phyloP scores from a whole-genome alignment of 306 rosid genomes.

The Vachellia pachyceras region DNA sequence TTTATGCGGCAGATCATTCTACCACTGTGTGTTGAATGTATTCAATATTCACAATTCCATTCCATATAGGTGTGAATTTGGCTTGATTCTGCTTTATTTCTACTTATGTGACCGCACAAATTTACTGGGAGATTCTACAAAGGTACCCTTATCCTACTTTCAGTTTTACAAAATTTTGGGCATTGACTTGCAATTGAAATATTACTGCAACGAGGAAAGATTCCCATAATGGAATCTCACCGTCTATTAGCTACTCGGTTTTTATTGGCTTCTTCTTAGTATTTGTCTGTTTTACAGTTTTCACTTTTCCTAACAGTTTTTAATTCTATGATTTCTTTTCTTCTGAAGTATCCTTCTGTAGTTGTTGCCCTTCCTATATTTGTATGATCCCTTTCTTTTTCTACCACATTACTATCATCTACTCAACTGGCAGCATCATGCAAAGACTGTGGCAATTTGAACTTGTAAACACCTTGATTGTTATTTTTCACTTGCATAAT shows the following conservation, averaged over 20 bases:
- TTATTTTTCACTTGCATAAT: neutral
- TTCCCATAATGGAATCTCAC: constrained; percentile 19
- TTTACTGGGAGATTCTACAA: constrained; percentile 76
- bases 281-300: neutral
- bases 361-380: neutral
- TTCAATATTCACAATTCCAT: constrained; percentile 6
- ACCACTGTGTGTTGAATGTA: constrained; percentile 30
- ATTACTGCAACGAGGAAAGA: constrained; percentile 21
- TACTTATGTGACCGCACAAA: constrained; percentile 86
- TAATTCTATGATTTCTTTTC: neutral
- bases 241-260: neutral
- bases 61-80: constrained; percentile 74
- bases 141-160: constrained; percentile 56
- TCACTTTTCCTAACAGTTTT: neutral
- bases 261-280: constrained; percentile 3
- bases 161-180: constrained; percentile 26
- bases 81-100: constrained; percentile 81
- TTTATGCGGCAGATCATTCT: constrained; percentile 19
- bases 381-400: neutral
- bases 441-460: neutral
- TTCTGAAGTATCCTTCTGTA: neutral
- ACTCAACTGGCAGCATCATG: neutral
- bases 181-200: constrained; percentile 32
- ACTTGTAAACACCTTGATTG: neutral
- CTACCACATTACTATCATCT: neutral